These are phyloP conservation scores for Metrosideros polymorpha DNA, from an alignment of 441 rosid species.

Conservation along the genomic window DNA sequence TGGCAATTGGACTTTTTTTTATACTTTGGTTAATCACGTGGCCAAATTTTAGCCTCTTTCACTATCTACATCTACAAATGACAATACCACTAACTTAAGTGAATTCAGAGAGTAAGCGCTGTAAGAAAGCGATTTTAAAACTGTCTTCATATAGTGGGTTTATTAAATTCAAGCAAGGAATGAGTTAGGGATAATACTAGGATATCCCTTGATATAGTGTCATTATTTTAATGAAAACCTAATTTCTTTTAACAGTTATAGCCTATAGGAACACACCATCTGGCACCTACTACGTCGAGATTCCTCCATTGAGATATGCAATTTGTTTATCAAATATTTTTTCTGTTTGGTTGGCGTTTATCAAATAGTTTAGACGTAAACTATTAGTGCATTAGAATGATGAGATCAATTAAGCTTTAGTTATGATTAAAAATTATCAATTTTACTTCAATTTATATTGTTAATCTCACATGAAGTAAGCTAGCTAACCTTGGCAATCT, in stretches of 20 bases:
- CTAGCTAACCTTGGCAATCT: not conserved
- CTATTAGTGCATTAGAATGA: not conserved
- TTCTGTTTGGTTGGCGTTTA: too few relatives aligned
- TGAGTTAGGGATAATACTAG: not conserved
- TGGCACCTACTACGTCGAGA: not conserved
- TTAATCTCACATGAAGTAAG: not conserved
- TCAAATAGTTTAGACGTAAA: too few relatives aligned
- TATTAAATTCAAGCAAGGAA: not conserved
- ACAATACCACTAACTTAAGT: not conserved
- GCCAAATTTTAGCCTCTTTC: not conserved
- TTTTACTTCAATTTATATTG: not conserved
- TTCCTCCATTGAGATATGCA: not conserved
- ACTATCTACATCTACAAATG: not conserved
- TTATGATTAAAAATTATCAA: not conserved
- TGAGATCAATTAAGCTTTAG: not conserved
- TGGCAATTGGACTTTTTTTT: too few relatives aligned
- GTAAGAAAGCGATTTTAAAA: not conserved
- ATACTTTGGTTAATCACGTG: too few relatives aligned
- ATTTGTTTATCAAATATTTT: too few relatives aligned
- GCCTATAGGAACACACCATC: not conserved
- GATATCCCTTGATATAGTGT: not conserved
- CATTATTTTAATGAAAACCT: not conserved
- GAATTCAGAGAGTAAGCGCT: not conserved
- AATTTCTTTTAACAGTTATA: not conserved
- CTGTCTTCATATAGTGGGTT: not conserved